Evolutionary conservation across 441 rosid species (phyloP).

Genomic region (Pelargonium fulgidum): DNA sequence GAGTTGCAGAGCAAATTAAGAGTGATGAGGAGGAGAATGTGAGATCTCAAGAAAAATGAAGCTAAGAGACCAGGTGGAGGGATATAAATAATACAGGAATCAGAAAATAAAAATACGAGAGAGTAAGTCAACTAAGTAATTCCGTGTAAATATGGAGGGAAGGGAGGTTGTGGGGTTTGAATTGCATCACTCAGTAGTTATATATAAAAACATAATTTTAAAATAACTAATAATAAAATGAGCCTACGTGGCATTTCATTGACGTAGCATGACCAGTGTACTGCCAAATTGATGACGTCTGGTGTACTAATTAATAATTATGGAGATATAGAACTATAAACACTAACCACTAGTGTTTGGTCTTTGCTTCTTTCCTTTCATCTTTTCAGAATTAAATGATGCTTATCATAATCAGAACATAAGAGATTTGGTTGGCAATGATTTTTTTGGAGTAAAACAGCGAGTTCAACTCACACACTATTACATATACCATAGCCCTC

Average conservation of each 20-base stretch:
- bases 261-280: constrained; percentile 5
- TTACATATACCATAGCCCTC: too few relatives aligned
- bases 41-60: constrained; percentile 2
- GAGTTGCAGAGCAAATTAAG: constrained; percentile 1
- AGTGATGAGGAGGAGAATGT: background rate
- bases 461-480: too few relatives aligned
- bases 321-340: background rate
- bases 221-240: background rate
- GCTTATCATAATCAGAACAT: too few relatives aligned
- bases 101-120: background rate
- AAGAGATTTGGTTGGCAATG: too few relatives aligned
- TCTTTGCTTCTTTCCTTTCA: constrained; percentile 5
- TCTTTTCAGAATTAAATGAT: background rate
- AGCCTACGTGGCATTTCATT: background rate
- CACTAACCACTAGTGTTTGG: background rate
- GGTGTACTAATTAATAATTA: background rate
- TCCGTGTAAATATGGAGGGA: background rate
- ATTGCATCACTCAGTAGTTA: background rate
- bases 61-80: constrained; percentile 3
- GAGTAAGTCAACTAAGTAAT: background rate
- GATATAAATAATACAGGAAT: background rate
- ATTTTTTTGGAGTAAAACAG: too few relatives aligned
- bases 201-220: background rate
- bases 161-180: constrained; percentile 5
- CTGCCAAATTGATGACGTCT: constrained; percentile 8